These are phyloP conservation scores for Physaria fendleri DNA, from an alignment of 345 rosid genomes.

Conservation along the genomic window DNA sequence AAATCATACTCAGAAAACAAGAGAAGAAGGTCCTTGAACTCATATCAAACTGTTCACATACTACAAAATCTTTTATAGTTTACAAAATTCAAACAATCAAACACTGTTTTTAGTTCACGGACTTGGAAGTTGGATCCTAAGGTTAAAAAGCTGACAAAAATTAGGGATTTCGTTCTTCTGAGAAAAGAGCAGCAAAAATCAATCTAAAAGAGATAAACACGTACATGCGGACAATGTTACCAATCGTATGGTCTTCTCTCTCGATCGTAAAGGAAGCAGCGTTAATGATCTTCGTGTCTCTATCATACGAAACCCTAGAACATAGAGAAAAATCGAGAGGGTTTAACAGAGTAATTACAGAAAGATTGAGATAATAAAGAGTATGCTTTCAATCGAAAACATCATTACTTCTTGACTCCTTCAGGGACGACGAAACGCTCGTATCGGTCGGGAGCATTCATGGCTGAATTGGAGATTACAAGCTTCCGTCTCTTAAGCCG, in stretches of 20 bases:
- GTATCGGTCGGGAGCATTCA: conserved; percentile 93
- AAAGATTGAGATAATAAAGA: background rate
- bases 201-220: background rate
- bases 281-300: conserved; percentile 87
- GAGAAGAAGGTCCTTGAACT: background rate
- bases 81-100: background rate
- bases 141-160: background rate
- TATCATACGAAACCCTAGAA: conserved; percentile 92
- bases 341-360: background rate
- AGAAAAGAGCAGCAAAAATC: background rate
- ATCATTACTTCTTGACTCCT: conserved; percentile 62
- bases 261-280: conserved; percentile 84
- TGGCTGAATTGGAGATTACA: conserved; percentile 29
- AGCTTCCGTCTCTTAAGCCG: too few species aligned
- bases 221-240: conserved; percentile 84
- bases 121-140: conserved; percentile 90
- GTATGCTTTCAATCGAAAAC: background rate
- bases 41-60: background rate
- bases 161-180: background rate
- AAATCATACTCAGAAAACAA: background rate
- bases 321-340: conserved; percentile 4
- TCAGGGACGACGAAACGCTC: conserved; percentile 92
- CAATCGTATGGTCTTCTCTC: conserved; percentile 83
- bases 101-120: background rate
- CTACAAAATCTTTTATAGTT: background rate